These are phyloP conservation scores for Calonectria naviculata DNA, from an alignment of 2,329 filamentous ascomycete genomes.

Conservation along the genomic window DNA sequence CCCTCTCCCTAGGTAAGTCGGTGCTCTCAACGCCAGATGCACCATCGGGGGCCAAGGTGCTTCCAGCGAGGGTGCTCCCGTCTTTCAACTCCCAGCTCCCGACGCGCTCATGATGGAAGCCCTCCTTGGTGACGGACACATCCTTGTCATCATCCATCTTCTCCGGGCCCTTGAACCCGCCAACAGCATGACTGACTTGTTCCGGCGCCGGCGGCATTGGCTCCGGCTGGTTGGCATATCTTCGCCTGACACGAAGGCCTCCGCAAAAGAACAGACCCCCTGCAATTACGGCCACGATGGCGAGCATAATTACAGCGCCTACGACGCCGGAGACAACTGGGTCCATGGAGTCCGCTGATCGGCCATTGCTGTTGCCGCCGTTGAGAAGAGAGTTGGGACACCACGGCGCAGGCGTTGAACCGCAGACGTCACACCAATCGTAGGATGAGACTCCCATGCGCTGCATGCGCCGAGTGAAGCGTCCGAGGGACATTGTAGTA, in stretches of 20 bases:
- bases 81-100: constrained; percentile 62
- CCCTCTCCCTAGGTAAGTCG: constrained; percentile 30
- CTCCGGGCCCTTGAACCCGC: constrained; percentile 58
- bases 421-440: constrained; percentile 59
- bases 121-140: constrained; percentile 51
- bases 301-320: constrained; percentile 56
- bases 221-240: background rate
- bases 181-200: constrained; percentile 31
- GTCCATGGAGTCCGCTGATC: constrained; percentile 33
- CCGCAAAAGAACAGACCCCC: constrained; percentile 47
- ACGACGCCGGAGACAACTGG: constrained; percentile 58
- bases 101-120: constrained; percentile 55
- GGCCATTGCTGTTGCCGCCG: background rate
- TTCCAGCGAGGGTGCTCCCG: constrained; percentile 25
- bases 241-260: constrained; percentile 45
- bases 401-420: constrained; percentile 47
- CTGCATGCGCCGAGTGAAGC: constrained; percentile 52
- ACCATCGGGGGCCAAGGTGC: constrained; percentile 14
- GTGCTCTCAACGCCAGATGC: constrained; percentile 38
- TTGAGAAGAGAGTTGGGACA: constrained; percentile 40
- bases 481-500: constrained; percentile 48
- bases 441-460: constrained; percentile 46
- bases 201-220: background rate
- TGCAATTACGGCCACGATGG: constrained; percentile 46
- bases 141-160: constrained; percentile 58